Conservation (phyloP, 768 basidiomycete species). For the Lyophyllum atratum region DNA sequence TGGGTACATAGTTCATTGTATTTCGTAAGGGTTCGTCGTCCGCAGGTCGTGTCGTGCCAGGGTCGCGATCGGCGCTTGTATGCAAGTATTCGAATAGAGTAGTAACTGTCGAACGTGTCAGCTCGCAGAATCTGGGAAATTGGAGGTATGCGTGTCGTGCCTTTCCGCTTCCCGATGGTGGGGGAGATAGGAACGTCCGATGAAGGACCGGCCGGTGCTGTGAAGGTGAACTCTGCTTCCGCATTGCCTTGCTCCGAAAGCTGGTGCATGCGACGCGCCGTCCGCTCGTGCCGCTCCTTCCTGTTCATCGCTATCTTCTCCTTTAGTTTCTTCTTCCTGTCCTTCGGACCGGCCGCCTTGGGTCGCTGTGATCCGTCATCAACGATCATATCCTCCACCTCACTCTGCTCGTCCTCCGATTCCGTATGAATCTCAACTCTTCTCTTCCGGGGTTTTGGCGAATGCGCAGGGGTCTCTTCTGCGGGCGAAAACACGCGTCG, state of each 20-base stretch:
- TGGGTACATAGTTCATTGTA: slow-evolving; percentile 30
- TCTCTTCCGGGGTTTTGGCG: slow-evolving; percentile 5
- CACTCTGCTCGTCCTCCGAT: slow-evolving; percentile 40
- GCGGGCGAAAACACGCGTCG: slow-evolving; percentile 16
- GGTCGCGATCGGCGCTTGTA: slow-evolving; percentile 32
- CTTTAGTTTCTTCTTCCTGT: slow-evolving; percentile 25
- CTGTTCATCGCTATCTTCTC: slow-evolving; percentile 35
- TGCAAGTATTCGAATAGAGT: slow-evolving; percentile 37
- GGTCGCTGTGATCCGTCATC: slow-evolving; percentile 29
- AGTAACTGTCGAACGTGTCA: slow-evolving; percentile 25
- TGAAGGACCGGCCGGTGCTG: slow-evolving; percentile 10
- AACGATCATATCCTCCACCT: slow-evolving; percentile 54
- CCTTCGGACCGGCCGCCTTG: slow-evolving; percentile 23
- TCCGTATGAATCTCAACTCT: slow-evolving; percentile 1
- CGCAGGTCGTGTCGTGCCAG: slow-evolving; percentile 18
- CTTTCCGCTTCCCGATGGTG: slow-evolving; percentile 46
- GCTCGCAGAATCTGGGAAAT: not conserved
- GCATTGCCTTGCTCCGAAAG: slow-evolving; percentile 19
- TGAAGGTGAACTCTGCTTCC: slow-evolving; percentile 16
- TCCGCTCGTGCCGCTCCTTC: slow-evolving; percentile 32
- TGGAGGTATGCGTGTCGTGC: slow-evolving; percentile 27
- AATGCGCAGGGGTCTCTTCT: slow-evolving; percentile 2
- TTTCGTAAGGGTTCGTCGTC: slow-evolving; percentile 35
- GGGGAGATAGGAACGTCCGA: slow-evolving; percentile 26
- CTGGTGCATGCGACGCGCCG: slow-evolving; percentile 26